Evolutionary conservation across 495 filamentous ascomycete genomes (phyloP).

Genomic region (Aspergillus coremiiformis): DNA sequence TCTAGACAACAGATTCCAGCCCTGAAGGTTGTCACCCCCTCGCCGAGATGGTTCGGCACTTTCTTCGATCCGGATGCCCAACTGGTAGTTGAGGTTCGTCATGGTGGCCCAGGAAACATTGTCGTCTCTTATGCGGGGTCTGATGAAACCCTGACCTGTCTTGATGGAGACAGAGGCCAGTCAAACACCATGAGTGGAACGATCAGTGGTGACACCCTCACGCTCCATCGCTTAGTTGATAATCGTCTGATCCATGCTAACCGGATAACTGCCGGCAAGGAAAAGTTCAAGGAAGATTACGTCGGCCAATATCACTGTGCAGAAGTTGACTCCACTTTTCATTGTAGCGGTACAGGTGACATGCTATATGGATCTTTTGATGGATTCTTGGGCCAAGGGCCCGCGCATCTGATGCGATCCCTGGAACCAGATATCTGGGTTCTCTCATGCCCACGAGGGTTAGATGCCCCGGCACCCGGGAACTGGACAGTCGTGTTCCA

Average conservation of each 20-base stretch:
- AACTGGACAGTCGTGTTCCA: conserved; percentile 28
- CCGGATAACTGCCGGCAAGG: conserved; percentile 13
- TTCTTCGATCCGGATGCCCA: conserved; percentile 26
- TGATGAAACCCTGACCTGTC: not conserved
- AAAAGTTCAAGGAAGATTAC: conserved; percentile 3
- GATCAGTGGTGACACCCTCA: conserved; percentile 15
- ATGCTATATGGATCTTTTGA: conserved; percentile 28
- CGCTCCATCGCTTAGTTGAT: conserved; percentile 19
- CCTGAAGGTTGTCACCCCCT: not conserved
- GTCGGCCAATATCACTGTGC: conserved; percentile 21
- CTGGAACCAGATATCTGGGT: conserved; percentile 27
- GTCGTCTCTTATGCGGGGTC: conserved; percentile 12
- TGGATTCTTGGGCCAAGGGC: conserved; percentile 26
- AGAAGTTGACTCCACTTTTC: conserved; percentile 26
- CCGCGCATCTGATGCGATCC: conserved; percentile 18
- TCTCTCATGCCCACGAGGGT: conserved; percentile 22
- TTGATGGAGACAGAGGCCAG: conserved; percentile 5
- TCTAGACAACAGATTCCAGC: not conserved
- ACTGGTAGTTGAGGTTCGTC: conserved; percentile 14
- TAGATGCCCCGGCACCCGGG: conserved; percentile 29
- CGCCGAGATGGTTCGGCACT: conserved; percentile 15
- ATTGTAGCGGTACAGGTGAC: conserved; percentile 19
- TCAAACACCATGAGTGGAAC: conserved; percentile 8
- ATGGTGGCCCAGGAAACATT: conserved; percentile 10
- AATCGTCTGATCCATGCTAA: conserved; percentile 20